These are phyloP conservation scores for Agrocybe praecox DNA, from an alignment of 768 basidiomycete species.

Conservation along the genomic window DNA sequence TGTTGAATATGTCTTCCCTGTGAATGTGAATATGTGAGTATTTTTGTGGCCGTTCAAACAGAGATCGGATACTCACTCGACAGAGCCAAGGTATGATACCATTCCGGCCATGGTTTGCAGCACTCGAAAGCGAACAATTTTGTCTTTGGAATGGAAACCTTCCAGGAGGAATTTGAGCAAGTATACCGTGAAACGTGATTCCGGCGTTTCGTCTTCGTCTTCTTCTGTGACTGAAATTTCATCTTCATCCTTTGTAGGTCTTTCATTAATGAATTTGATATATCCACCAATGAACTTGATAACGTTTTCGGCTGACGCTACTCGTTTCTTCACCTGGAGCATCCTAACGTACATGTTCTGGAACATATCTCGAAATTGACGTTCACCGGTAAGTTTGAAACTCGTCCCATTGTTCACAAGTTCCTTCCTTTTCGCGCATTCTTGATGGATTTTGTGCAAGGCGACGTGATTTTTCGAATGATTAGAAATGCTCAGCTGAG, in stretches of 20 bases:
- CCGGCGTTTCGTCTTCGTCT: slow-evolving; percentile 61
- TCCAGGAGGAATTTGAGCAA: slow-evolving; percentile 69
- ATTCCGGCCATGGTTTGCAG: slow-evolving; percentile 79
- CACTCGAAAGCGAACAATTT: slow-evolving; percentile 79
- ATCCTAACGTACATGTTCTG: slow-evolving; percentile 59
- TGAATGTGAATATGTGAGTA: too few relatives aligned
- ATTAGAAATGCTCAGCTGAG: neutral
- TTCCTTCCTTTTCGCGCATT: neutral
- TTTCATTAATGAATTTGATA: slow-evolving; percentile 72
- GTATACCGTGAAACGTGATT: slow-evolving; percentile 66
- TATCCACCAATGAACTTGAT: slow-evolving; percentile 86
- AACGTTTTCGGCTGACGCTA: slow-evolving; percentile 69
- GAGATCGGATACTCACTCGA: slow-evolving; percentile 64
- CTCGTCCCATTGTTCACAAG: neutral
- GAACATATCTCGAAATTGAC: slow-evolving; percentile 70
- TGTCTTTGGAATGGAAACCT: slow-evolving; percentile 87
- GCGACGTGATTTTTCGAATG: neutral
- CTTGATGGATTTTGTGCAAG: neutral
- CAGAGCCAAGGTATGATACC: slow-evolving; percentile 77
- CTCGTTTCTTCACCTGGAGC: slow-evolving; percentile 81
- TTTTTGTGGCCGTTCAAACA: too few relatives aligned
- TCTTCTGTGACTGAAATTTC: slow-evolving; percentile 26
- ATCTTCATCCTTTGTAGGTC: slow-evolving; percentile 50
- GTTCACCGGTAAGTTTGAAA: slow-evolving; percentile 69
- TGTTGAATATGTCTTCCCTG: slow-evolving; percentile 77